Percentiles rank a stretch among this genome's conserved stretches.
Evolutionary conservation across 179 eudicot genomes (phyloP).

Genomic region (Vitellaria paradoxa): DNA sequence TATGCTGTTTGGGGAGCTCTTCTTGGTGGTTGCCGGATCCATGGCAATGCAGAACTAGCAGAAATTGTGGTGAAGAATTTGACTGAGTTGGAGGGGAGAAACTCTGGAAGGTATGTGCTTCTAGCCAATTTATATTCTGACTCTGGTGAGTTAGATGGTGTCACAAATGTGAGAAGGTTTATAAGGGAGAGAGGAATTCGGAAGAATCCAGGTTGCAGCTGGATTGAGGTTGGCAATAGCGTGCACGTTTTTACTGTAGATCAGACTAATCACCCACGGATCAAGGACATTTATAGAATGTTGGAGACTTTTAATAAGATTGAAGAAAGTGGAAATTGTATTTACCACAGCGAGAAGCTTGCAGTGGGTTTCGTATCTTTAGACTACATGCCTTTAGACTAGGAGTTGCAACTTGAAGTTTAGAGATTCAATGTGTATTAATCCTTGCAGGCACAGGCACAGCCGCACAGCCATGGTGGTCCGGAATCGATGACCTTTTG

Average conservation of each 20-base stretch:
- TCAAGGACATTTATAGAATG: no score
- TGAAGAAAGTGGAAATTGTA: no score
- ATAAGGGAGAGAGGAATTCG: slow-evolving; percentile 31
- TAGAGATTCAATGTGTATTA: no score
- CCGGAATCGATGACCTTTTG: no score
- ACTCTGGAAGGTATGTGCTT: slow-evolving; percentile 32
- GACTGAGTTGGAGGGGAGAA: slow-evolving; percentile 27
- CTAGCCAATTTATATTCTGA: slow-evolving; percentile 33
- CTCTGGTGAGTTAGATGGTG: slow-evolving; percentile 29
- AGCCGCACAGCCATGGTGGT: no score
- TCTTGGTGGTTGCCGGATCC: slow-evolving; percentile 37
- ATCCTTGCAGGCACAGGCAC: no score
- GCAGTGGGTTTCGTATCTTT: no score
- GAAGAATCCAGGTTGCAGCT: slow-evolving; percentile 47
- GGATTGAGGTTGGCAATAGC: slow-evolving; percentile 35
- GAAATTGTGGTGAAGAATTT: slow-evolving; percentile 29
- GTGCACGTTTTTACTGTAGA: slow-evolving; percentile 36
- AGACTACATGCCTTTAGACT: no score
- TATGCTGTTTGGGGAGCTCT: slow-evolving; percentile 35
- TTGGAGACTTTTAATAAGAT: no score
- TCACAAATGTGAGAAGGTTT: slow-evolving; percentile 26
- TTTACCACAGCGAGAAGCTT: no score
- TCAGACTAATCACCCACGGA: background rate
- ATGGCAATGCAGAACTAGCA: slow-evolving; percentile 25
- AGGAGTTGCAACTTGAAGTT: no score